Percentiles rank a stretch among this genome's conserved stretches.
These are phyloP conservation scores for Tetrahymena borealis DNA, from an alignment of 73 alveolate species.

Conservation along the genomic window DNA sequence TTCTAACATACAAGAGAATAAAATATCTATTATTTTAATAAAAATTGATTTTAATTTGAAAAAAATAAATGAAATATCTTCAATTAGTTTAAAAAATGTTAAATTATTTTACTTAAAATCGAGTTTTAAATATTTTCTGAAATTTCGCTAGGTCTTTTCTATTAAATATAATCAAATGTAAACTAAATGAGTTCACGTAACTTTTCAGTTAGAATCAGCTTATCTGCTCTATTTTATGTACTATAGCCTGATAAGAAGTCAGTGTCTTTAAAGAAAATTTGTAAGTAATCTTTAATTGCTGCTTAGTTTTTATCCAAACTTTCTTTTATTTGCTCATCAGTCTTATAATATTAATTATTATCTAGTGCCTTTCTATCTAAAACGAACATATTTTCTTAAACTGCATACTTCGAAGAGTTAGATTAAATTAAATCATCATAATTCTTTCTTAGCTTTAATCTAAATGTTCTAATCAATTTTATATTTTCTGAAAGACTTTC, in stretches of 20 bases:
- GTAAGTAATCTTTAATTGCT: neutral
- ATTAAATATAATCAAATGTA: neutral
- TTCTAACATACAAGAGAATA: neutral
- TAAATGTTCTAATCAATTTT: neutral
- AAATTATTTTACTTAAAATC: neutral
- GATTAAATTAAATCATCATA: neutral
- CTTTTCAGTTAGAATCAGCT: neutral
- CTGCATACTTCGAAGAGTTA: neutral
- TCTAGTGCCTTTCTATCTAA: neutral
- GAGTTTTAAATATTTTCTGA: neutral
- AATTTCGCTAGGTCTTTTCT: neutral
- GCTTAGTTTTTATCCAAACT: neutral
- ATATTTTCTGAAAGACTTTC: neutral
- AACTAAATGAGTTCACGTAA: neutral
- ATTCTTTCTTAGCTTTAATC: neutral
- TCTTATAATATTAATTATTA: neutral
- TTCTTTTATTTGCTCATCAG: neutral
- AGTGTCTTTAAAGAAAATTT: neutral
- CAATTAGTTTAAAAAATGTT: no score
- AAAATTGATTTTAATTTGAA: no score
- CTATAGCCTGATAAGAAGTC: neutral
- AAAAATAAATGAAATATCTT: no score
- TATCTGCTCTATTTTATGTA: neutral
- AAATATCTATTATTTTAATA: no score
- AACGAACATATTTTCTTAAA: neutral